Percentiles rank a stretch among this genome's conserved stretches.
phyloP scores from a whole-genome alignment of 495 filamentous ascomycete species.

The Hypoxylon trugodes region DNA sequence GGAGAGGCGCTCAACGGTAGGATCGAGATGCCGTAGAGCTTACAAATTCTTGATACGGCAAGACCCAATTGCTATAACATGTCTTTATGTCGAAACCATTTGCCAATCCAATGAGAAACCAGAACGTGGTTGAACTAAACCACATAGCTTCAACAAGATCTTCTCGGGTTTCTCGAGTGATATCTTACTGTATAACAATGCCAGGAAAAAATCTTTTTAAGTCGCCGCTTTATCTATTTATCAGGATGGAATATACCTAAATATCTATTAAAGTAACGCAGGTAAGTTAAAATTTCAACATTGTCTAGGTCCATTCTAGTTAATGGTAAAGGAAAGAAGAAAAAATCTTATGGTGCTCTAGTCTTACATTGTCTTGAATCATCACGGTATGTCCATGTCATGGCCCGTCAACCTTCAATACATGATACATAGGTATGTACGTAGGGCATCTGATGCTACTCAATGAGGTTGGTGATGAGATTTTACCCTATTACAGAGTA shows the following conservation, averaged over 20 bases:
- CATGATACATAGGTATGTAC: background rate
- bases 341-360: too few relatives aligned
- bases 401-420: slow-evolving; percentile 5
- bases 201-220: slow-evolving; percentile 5
- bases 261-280: slow-evolving; percentile 3
- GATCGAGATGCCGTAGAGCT: slow-evolving; percentile 20
- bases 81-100: slow-evolving; percentile 19
- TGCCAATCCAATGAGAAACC: slow-evolving; percentile 29
- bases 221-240: slow-evolving; percentile 16
- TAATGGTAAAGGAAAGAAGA: too few relatives aligned
- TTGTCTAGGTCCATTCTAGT: slow-evolving; percentile 5
- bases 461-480: slow-evolving; percentile 16
- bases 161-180: slow-evolving; percentile 10
- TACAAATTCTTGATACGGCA: slow-evolving; percentile 7
- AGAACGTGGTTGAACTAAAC: slow-evolving; percentile 28
- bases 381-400: slow-evolving; percentile 5
- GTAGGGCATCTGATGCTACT: slow-evolving; percentile 22
- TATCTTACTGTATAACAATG: slow-evolving; percentile 1
- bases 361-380: background rate
- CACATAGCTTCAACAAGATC: slow-evolving; percentile 20
- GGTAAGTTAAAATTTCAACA: slow-evolving; percentile 4
- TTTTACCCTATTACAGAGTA: background rate
- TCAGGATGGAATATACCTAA: slow-evolving; percentile 1
- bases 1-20: slow-evolving; percentile 12
- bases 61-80: slow-evolving; percentile 32